These are phyloP conservation scores for Globisporangium polare DNA, from an alignment of 352 stramenopile genomes.

Conservation along the genomic window DNA sequence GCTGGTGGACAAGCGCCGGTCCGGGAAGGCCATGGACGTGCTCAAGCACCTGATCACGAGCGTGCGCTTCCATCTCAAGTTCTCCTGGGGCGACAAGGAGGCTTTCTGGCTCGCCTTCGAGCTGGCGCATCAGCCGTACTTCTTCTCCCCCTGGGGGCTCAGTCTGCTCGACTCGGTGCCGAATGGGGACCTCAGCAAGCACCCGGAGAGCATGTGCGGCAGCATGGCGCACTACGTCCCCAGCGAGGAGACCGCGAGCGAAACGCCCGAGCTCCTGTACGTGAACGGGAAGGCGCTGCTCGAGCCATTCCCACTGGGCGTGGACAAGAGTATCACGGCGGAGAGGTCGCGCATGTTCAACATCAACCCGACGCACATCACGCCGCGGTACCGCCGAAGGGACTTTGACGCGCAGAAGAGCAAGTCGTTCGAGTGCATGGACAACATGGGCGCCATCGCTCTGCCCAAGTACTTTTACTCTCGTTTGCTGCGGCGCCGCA, in stretches of 20 bases:
- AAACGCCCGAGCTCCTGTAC: conserved; percentile 11
- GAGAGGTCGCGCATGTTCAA: conserved; percentile 25
- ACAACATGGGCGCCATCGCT: too few species aligned
- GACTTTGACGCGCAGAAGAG: too few species aligned
- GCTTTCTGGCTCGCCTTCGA: conserved; percentile 63
- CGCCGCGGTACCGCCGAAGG: too few species aligned
- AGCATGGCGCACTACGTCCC: too few species aligned
- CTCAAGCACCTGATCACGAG: conserved; percentile 40
- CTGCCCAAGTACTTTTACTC: too few species aligned
- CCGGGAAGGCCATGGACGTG: conserved; percentile 34
- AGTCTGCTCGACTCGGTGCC: conserved; percentile 37
- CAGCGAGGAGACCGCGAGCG: too few species aligned
- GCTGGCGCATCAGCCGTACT: conserved; percentile 41
- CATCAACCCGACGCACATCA: conserved; percentile 38
- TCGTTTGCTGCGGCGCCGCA: too few species aligned
- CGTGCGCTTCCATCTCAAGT: conserved; percentile 33
- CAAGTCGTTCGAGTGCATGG: too few species aligned
- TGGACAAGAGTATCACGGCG: conserved; percentile 18
- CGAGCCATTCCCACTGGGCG: conserved; percentile 29
- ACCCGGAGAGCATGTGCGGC: conserved; percentile 49
- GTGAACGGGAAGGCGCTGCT: conserved; percentile 28
- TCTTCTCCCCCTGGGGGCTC: conserved; percentile 54
- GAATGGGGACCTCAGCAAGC: conserved; percentile 43
- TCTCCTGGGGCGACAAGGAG: conserved; percentile 70
- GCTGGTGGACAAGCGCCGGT: conserved; percentile 33